Evolutionary conservation across 2,329 filamentous ascomycete genomes (phyloP).

Genomic region (Monilinia polystroma): DNA sequence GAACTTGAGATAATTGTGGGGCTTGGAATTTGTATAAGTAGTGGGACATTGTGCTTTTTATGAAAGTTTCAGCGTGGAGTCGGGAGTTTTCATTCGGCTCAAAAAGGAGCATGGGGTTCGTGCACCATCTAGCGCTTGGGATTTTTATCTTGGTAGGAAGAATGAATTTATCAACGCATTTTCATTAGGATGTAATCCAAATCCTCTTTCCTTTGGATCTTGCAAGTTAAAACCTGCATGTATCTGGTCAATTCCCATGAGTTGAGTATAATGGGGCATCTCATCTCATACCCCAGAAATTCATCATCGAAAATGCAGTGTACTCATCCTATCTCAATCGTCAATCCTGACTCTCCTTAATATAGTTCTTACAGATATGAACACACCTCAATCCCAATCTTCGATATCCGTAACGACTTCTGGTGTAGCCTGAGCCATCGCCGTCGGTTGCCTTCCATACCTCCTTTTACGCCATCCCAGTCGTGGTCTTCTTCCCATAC

Average conservation of each 20-base stretch:
- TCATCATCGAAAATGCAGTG: not conserved
- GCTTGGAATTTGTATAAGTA: not conserved
- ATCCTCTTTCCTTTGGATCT: not conserved
- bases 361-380: not conserved
- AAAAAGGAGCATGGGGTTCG: slow-evolving; percentile 5
- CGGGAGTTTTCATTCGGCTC: slow-evolving; percentile 5
- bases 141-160: not conserved
- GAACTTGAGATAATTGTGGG: not conserved
- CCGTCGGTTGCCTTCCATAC: not conserved
- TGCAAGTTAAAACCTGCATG: not conserved
- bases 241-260: not conserved
- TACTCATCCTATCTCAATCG: not conserved
- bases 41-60: not conserved
- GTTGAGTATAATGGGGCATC: not conserved
- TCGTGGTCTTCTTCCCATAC: not conserved
- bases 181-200: not conserved
- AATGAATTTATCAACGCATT: not conserved
- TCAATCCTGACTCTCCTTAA: not conserved
- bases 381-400: not conserved
- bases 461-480: not conserved
- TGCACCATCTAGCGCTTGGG: not conserved
- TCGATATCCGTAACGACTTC: not conserved
- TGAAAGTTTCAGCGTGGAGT: slow-evolving; percentile 3
- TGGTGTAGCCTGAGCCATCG: too few species aligned
- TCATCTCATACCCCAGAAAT: not conserved